Conservation (phyloP, 1,139 yeast genomes). For the Pichia sp. region DNA sequence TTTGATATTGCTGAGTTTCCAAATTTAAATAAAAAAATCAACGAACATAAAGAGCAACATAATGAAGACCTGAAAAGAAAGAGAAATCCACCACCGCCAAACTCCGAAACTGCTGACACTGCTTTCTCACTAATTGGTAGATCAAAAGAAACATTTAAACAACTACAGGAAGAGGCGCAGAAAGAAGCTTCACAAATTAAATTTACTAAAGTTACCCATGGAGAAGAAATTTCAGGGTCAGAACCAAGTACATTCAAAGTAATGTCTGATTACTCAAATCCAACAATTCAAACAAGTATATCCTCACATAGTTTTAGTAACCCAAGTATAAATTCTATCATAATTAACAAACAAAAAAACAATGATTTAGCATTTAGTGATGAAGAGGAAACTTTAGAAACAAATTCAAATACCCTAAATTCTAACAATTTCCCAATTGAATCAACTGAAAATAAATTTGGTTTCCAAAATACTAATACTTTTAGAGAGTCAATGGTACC, state of each 20-base stretch:
- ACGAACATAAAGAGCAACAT: background rate
- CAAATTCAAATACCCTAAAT: background rate
- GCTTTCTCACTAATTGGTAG: conserved; percentile 22
- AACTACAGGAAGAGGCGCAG: conserved; percentile 25
- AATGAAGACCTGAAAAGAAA: conserved; percentile 9
- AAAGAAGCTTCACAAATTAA: conserved; percentile 16
- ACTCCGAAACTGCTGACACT: conserved; percentile 20
- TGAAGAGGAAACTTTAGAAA: background rate
- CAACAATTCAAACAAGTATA: conserved; percentile 34
- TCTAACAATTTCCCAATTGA: background rate
- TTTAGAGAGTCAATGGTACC: conserved; percentile 29
- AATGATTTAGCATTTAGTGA: background rate
- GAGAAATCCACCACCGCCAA: conserved; percentile 31
- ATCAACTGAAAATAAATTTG: no score
- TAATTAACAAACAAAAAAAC: background rate
- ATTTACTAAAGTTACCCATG: conserved; percentile 1
- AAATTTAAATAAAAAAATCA: background rate
- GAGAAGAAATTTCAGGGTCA: conserved; percentile 15
- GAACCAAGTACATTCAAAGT: conserved; percentile 26
- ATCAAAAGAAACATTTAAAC: conserved; percentile 25
- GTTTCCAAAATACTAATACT: conserved; percentile 28
- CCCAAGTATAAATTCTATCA: background rate
- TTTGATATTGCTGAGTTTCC: conserved; percentile 15
- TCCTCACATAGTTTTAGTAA: conserved; percentile 11
- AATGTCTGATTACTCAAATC: conserved; percentile 39